Conservation (phyloP, 2,329 filamentous ascomycete species). For the Onygenales sp. region DNA sequence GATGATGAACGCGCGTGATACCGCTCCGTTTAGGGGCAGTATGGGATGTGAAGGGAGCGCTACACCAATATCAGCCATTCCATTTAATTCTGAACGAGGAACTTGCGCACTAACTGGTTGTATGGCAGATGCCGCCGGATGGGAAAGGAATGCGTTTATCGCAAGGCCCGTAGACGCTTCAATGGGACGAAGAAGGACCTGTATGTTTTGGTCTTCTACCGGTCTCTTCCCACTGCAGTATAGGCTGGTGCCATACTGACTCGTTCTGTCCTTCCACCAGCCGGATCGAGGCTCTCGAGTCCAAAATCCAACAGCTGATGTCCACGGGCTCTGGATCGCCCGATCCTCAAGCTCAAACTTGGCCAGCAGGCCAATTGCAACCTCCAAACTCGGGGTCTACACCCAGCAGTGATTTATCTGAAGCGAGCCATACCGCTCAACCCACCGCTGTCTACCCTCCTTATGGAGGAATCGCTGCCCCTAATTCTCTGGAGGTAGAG, state of each 20-base stretch:
- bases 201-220: constrained; percentile 9
- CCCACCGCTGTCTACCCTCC: no score
- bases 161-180: constrained; percentile 25
- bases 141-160: constrained; percentile 27
- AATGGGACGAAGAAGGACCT: constrained; percentile 28
- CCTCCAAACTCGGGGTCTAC: no score
- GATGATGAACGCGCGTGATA: neutral
- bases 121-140: constrained; percentile 24
- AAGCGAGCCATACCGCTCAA: no score
- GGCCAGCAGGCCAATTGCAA: no score
- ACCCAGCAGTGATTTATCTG: no score
- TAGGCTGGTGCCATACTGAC: no score
- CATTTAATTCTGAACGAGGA: no score
- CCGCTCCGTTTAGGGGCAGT: no score
- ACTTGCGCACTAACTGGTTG: neutral
- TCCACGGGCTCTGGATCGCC: neutral
- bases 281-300: constrained; percentile 28
- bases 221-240: no score
- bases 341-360: no score
- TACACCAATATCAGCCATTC: no score
- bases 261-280: constrained; percentile 8
- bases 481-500: neutral
- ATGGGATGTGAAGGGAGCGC: no score
- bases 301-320: constrained; percentile 8
- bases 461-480: neutral